phyloP scores from a whole-genome alignment of 169 alveolate genomes.

The Ichthyophthirius multifiliis region DNA sequence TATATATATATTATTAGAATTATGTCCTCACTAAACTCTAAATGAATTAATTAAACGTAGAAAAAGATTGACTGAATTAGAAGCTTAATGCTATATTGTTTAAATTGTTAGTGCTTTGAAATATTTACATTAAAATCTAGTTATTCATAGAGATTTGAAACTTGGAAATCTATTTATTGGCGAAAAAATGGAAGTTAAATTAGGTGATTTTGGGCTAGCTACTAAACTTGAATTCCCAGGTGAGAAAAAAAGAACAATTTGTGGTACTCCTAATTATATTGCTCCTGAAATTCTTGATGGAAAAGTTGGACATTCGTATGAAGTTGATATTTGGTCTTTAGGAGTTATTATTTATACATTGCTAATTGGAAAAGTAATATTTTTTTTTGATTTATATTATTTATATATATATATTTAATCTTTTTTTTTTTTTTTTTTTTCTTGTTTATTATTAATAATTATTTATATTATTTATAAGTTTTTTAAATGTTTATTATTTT shows the following conservation, averaged over 20 bases:
- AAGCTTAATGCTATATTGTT: constrained; percentile 72
- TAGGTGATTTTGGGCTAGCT: constrained; percentile 87
- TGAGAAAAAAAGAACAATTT: constrained; percentile 64
- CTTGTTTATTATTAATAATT: constrained; percentile 65
- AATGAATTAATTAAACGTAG: constrained; percentile 66
- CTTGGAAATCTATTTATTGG: constrained; percentile 63
- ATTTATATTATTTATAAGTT: constrained; percentile 59
- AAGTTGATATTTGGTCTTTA: constrained; percentile 80
- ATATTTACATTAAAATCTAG: constrained; percentile 74
- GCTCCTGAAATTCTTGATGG: constrained; percentile 71
- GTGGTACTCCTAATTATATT: constrained; percentile 78
- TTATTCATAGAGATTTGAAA: constrained; percentile 77
- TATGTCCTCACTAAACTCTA: constrained; percentile 69
- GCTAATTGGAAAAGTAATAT: constrained; percentile 47
- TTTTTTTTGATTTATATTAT: constrained; percentile 66
- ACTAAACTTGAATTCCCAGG: constrained; percentile 81
- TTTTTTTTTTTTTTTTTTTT: constrained; percentile 55
- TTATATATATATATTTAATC: constrained; percentile 77
- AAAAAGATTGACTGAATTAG: constrained; percentile 76
- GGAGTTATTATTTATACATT: constrained; percentile 72
- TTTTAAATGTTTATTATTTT: constrained; percentile 65
- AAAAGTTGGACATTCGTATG: constrained; percentile 68
- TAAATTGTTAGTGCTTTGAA: constrained; percentile 70
- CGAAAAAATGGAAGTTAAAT: constrained; percentile 83
- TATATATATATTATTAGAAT: constrained; percentile 81